These are phyloP conservation scores for Leishmania braziliensis DNA, from an alignment of 208 protist genomes.

Conservation along the genomic window DNA sequence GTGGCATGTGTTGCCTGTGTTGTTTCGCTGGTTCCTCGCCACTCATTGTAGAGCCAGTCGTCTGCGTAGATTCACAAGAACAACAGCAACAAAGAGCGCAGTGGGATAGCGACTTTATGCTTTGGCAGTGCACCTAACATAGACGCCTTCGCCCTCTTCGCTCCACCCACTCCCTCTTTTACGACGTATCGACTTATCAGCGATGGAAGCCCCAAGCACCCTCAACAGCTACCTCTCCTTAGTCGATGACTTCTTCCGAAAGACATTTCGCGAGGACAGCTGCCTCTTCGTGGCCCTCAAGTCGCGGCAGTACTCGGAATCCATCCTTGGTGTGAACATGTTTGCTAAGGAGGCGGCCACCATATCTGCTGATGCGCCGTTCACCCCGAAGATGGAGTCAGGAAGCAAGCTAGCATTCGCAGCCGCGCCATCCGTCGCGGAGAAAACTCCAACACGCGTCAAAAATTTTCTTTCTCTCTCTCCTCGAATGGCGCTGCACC, in stretches of 20 bases:
- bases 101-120: no score
- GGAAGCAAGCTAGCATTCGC: neutral
- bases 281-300: conserved; percentile 76
- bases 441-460: neutral
- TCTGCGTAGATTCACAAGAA: neutral
- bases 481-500: conserved; percentile 65
- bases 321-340: conserved; percentile 44
- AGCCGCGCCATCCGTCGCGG: neutral
- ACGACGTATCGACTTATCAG: neutral
- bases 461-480: conserved; percentile 64
- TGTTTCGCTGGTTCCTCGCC: neutral
- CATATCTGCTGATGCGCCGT: conserved; percentile 9
- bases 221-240: conserved; percentile 78
- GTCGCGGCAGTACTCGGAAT: conserved; percentile 69
- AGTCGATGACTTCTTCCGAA: conserved; percentile 88
- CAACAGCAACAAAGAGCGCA: no score
- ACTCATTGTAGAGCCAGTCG: neutral
- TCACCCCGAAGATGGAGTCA: neutral
- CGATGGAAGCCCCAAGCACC: conserved; percentile 67
- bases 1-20: neutral
- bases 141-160: neutral
- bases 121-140: neutral
- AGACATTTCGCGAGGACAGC: conserved; percentile 85
- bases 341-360: conserved; percentile 31
- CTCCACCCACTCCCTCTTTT: neutral